These are phyloP conservation scores for Hygrophorus russula DNA, from an alignment of 768 basidiomycete genomes.

Conservation along the genomic window DNA sequence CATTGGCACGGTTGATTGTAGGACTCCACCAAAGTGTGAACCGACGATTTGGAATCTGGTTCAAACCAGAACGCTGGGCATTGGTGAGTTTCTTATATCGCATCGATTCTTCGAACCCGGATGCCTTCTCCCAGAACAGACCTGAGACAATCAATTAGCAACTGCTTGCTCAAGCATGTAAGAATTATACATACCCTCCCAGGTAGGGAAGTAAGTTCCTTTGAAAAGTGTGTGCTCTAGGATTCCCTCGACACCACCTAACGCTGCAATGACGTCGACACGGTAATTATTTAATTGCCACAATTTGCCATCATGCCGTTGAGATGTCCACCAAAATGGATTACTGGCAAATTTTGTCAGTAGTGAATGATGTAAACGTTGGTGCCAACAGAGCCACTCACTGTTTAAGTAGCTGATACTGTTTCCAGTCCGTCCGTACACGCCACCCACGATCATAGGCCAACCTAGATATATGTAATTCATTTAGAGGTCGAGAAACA, in stretches of 20 bases:
- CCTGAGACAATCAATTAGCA: constrained; percentile 21
- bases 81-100: constrained; percentile 95
- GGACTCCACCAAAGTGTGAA: constrained; percentile 99
- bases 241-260: constrained; percentile 94
- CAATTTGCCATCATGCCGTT: constrained; percentile 90
- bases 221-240: constrained; percentile 96
- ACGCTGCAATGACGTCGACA: constrained; percentile 96
- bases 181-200: constrained; percentile 63
- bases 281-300: constrained; percentile 99
- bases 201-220: constrained; percentile 95
- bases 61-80: constrained; percentile 95
- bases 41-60: constrained; percentile 97
- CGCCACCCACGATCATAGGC: constrained; percentile 99
- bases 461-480: constrained; percentile 43
- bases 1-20: constrained; percentile 98
- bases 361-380: not conserved
- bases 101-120: constrained; percentile 95
- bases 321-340: constrained; percentile 99
- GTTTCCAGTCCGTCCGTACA: constrained; percentile 96
- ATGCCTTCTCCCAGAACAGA: constrained; percentile 98
- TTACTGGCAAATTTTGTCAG: constrained; percentile 39
- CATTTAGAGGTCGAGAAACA: not conserved
- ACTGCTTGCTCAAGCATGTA: not conserved
- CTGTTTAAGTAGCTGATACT: constrained; percentile 90
- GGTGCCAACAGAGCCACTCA: constrained; percentile 34